Percentiles rank a stretch among this genome's conserved stretches.
These are phyloP conservation scores for Allantophomopsis cytisporea DNA, from an alignment of 2,329 filamentous ascomycete species.

Conservation along the genomic window DNA sequence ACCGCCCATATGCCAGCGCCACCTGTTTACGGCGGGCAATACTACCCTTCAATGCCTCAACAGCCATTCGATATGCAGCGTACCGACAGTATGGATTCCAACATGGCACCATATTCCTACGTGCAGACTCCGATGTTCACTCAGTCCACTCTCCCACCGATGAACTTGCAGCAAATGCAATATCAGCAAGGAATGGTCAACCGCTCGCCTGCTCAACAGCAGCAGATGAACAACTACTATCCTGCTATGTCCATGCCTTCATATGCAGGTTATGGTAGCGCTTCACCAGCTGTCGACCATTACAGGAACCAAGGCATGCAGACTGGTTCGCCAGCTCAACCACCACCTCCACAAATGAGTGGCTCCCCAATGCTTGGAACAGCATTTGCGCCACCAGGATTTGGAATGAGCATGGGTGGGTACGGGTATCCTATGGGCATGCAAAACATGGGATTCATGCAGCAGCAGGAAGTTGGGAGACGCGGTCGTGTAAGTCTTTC, in stretches of 20 bases:
- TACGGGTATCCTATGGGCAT: conserved; percentile 29
- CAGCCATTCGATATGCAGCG: conserved; percentile 33
- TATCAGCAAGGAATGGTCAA: conserved; percentile 46
- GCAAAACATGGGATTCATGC: conserved; percentile 38
- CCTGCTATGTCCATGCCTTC: conserved; percentile 40
- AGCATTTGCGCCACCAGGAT: conserved; percentile 35
- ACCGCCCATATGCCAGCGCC: conserved; percentile 24
- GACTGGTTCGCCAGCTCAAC: conserved; percentile 35
- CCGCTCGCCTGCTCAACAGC: conserved; percentile 26
- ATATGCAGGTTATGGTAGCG: conserved; percentile 33
- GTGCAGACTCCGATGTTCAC: conserved; percentile 39
- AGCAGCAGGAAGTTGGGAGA: conserved; percentile 40
- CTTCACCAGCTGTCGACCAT: conserved; percentile 36
- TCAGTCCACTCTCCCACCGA: conserved; percentile 27
- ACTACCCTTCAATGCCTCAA: conserved; percentile 34
- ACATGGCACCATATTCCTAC: conserved; percentile 34
- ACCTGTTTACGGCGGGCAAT: conserved; percentile 30
- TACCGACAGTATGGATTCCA: conserved; percentile 36
- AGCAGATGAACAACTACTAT: conserved; percentile 41
- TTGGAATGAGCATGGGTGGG: conserved; percentile 21
- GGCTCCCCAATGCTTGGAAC: conserved; percentile 22
- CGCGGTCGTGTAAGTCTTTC: conserved; percentile 39
- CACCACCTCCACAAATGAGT: conserved; percentile 25
- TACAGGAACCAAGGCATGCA: conserved; percentile 37
- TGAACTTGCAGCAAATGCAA: conserved; percentile 37